Percentiles rank a stretch among this genome's conserved stretches.
These are phyloP conservation scores for Aspergillus campestris DNA, from an alignment of 495 filamentous ascomycete species.

Conservation along the genomic window DNA sequence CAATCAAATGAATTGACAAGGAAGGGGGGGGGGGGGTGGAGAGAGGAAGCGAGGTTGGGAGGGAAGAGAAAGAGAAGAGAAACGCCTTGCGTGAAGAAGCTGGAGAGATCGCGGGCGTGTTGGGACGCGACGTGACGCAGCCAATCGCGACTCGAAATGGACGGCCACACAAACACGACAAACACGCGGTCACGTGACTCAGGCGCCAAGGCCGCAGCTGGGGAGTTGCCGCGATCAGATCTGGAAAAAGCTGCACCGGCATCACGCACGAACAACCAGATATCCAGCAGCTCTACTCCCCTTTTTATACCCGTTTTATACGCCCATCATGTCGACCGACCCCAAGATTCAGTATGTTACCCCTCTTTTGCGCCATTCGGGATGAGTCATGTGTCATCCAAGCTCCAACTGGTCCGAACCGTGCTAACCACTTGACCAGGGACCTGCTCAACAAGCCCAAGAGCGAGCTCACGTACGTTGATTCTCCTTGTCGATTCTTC, in stretches of 20 bases:
- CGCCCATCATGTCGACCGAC: constrained; percentile 55
- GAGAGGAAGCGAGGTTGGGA: constrained; percentile 17
- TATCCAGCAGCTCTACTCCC: neutral
- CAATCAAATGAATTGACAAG: constrained; percentile 1
- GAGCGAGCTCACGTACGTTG: constrained; percentile 67
- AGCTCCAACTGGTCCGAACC: constrained; percentile 18
- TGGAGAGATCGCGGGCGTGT: constrained; percentile 32
- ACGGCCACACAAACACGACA: constrained; percentile 12
- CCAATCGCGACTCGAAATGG: constrained; percentile 28
- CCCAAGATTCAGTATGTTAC: constrained; percentile 65
- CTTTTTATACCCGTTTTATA: constrained; percentile 19
- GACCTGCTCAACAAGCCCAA: constrained; percentile 75
- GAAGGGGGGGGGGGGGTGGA: constrained; percentile 5
- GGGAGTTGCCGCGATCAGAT: neutral
- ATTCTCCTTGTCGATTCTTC: constrained; percentile 7
- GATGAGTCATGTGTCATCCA: constrained; percentile 19
- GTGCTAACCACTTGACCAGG: constrained; percentile 31
- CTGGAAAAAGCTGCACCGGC: neutral
- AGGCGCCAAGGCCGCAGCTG: neutral
- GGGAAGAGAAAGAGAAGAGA: constrained; percentile 13
- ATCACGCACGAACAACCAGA: neutral
- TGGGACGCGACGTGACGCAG: constrained; percentile 39
- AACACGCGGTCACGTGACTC: constrained; percentile 17
- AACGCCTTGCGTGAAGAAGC: constrained; percentile 37
- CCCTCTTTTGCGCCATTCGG: constrained; percentile 3